Conservation (phyloP, 352 stramenopile genomes). For the Globisporangium cylindrosporum region DNA sequence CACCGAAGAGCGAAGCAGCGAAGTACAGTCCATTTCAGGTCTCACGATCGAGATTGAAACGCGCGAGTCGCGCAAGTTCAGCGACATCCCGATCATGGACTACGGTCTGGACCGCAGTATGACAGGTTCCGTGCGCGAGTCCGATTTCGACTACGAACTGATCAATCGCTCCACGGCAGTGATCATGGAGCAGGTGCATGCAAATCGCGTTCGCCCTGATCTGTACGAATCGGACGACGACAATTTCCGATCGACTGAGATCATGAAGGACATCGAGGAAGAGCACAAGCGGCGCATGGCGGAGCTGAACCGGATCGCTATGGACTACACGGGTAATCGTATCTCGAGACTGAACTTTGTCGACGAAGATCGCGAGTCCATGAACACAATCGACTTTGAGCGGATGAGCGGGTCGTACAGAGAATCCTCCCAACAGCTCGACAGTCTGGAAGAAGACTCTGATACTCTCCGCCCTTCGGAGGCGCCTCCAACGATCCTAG, state of each 20-base stretch:
- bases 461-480: constrained; percentile 7
- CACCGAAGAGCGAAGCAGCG: constrained; percentile 6
- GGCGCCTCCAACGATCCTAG: neutral
- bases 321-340: constrained; percentile 42
- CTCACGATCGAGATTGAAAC: constrained; percentile 6
- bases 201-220: constrained; percentile 24
- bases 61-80: constrained; percentile 19
- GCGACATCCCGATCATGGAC: constrained; percentile 16
- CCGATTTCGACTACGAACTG: constrained; percentile 43
- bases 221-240: constrained; percentile 28
- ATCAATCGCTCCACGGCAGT: constrained; percentile 37
- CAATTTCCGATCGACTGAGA: constrained; percentile 38
- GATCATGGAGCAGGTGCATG: constrained; percentile 39
- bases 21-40: constrained; percentile 3
- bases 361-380: constrained; percentile 37
- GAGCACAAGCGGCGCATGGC: constrained; percentile 63
- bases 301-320: constrained; percentile 50
- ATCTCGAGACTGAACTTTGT: constrained; percentile 37
- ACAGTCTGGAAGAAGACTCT: constrained; percentile 8
- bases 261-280: constrained; percentile 43
- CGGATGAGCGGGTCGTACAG: constrained; percentile 14
- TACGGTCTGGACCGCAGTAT: constrained; percentile 14
- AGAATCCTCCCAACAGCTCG: constrained; percentile 19
- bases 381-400: constrained; percentile 40
- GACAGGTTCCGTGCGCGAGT: constrained; percentile 23